Base-by-base conservation (phyloP, 371 early-diverging fungal genomes). In the Mycotypha africana region DNA sequence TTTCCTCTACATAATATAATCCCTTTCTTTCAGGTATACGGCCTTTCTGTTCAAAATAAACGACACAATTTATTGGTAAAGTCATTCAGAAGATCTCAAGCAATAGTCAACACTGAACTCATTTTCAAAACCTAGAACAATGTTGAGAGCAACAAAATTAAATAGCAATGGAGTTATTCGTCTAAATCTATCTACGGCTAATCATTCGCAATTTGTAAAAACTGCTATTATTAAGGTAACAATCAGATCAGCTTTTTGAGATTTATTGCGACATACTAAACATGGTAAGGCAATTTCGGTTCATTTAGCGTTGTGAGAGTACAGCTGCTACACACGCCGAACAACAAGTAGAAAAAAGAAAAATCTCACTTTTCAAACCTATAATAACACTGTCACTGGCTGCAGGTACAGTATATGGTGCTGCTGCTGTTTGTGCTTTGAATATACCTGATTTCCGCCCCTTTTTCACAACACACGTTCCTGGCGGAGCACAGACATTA, bases 131-230 rank as follows among this genome's bases (percentile, higher is more conserved):
- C n/a, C n/a, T n/a, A n/a, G n/a, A 40, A 56, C 24, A 33, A 60
- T 60, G 60, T 54, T 60, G 54, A 53, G 55, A 60, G 60, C 47
- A 20, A 44, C 60, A 10, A 60, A 50, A 48, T 47, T 60, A 45
- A 54, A 43, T 35, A 40, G 35, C 22, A 38, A 46, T 37, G 51
- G 60, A 20, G 53, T 47, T 33, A 36, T 47, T 36, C 54, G 60
- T 21, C 48, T 55, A 10, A 50, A 43, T 31, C 26, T 54, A 20
- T 20, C 38, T 36, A 26, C n/a, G 3, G 12, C 19, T 20, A 35
- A 35, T 25, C 10, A 30, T 7, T 22, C 12, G 1, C 45, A 44
- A 35, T 42, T 15, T 23, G n/a, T 28, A 3, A 28, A 24, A 15
- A 3, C 20, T 19, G 7, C 23, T 21, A 11, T 45, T 12, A 5